Conservation (phyloP, 2,329 filamentous ascomycete genomes). For the Daldinia eschscholtzii region DNA sequence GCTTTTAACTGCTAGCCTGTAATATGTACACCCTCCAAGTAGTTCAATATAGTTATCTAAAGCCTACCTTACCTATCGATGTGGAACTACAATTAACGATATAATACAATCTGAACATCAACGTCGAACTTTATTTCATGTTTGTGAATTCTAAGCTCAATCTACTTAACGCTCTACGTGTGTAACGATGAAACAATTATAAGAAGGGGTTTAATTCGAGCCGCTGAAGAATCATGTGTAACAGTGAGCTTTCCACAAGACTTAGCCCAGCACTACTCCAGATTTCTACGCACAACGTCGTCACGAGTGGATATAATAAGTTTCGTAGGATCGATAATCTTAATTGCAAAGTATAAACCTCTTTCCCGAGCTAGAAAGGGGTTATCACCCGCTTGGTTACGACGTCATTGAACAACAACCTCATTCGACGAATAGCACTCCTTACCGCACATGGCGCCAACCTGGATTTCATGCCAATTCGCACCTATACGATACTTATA, state of each 20-base stretch:
- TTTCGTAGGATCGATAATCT: slow-evolving; percentile 26
- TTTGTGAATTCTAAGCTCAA: background rate
- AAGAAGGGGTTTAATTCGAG: background rate
- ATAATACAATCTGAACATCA: background rate
- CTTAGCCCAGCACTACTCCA: slow-evolving; percentile 3
- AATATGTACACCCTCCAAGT: background rate
- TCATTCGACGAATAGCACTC: slow-evolving; percentile 17
- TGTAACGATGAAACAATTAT: background rate
- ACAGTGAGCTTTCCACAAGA: background rate
- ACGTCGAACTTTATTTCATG: background rate
- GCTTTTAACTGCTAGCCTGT: background rate
- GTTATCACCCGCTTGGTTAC: slow-evolving; percentile 18
- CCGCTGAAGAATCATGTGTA: background rate
- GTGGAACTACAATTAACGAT: background rate
- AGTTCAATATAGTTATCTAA: background rate
- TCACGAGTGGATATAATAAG: slow-evolving; percentile 9
- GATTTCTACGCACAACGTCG: slow-evolving; percentile 10
- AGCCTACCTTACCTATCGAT: background rate
- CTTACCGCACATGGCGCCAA: slow-evolving; percentile 34
- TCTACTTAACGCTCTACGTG: background rate
- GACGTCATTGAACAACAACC: slow-evolving; percentile 28
- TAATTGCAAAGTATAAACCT: slow-evolving; percentile 28
- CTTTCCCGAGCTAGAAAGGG: slow-evolving; percentile 17
- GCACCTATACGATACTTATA: slow-evolving; percentile 3
- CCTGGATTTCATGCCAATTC: slow-evolving; percentile 12